Base-by-base conservation (phyloP, 805 yeast genomes). In the Cyberlindnera sargentensis region DNA sequence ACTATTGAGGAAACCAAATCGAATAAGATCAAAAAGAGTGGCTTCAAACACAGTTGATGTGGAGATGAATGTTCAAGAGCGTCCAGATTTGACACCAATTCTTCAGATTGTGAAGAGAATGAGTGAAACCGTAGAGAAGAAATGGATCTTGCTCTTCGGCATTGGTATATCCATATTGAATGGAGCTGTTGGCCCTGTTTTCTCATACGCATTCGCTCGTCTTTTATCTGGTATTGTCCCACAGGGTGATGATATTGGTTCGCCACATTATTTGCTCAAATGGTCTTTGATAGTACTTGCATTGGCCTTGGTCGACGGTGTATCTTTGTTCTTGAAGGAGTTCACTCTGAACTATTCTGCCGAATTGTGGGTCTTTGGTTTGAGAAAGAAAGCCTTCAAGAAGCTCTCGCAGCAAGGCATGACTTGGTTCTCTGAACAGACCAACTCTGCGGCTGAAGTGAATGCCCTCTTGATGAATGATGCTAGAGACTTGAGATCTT, bases 381-480 rank as follows among this genome's bases (percentile, higher is more conserved):
- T 87, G 15, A 72, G 95, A 46, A 64, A 63, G 8, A 43, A 46
- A 9, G 66, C 79, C 0, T 76, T 87, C 51, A 50, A 55, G 1
- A 68, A 64, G 29, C 64, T 89, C 5, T 60, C 76, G 3, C 58
- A 63, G 2, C 84, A 82, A 47, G 73, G 73, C 28, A 51, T 75
- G 54, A 48, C 64, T 2, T 86, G 84, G 80, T 77, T 75, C 52
- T 65, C 64, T 25, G 50, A 54, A 2, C 62, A 65, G 11, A 53
- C 48, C 9, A 64, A 60, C 44, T 67, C 64, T 34, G 68, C 79
- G 2, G 73, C 78, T 31, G 82, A 74, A 49, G 52, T 84, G 10
- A 71, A 82, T 23, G 77, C 95, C 0, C 66, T 90, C 15, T 50
- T 91, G 3, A 67, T 90, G 72, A 88, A 86, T 57, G 97, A 93